Conservation (phyloP, 2,329 filamentous ascomycete species). For the Hypomyces perniciosus region DNA sequence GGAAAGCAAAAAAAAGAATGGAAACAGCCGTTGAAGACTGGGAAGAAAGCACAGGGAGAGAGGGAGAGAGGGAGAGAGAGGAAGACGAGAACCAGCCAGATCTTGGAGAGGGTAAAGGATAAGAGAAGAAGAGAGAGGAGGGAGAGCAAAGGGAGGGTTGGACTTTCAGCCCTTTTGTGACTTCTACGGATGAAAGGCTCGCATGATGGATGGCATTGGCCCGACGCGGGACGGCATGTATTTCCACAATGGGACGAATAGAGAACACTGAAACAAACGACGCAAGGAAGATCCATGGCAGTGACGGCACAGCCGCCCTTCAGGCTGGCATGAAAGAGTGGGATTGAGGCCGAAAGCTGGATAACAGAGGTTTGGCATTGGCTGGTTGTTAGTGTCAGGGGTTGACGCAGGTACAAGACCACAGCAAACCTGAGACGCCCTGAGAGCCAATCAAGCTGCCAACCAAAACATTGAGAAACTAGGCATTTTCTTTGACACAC, state of each 20-base stretch:
- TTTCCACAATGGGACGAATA: no score
- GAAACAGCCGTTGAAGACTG: constrained; percentile 23
- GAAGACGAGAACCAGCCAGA: background rate
- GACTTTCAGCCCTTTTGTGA: constrained; percentile 13
- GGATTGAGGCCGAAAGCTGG: background rate
- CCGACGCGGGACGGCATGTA: no score
- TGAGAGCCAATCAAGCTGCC: constrained; percentile 25
- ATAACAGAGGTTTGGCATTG: background rate
- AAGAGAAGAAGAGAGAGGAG: constrained; percentile 10
- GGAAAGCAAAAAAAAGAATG: constrained; percentile 19
- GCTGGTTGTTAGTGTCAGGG: constrained; percentile 5
- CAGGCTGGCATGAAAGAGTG: background rate
- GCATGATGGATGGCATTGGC: background rate
- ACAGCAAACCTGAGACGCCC: constrained; percentile 27
- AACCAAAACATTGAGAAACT: constrained; percentile 2
- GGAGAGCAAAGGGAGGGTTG: constrained; percentile 3
- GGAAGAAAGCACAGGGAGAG: constrained; percentile 16
- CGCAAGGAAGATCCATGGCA: background rate
- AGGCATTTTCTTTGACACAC: no score
- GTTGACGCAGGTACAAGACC: constrained; percentile 21
- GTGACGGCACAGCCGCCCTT: background rate
- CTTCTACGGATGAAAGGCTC: background rate
- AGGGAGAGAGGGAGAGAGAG: constrained; percentile 13
- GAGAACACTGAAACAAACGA: background rate
- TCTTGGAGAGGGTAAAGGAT: constrained; percentile 6